phyloP scores from a whole-genome alignment of 1,139 yeast species.

The Candida albicans region DNA sequence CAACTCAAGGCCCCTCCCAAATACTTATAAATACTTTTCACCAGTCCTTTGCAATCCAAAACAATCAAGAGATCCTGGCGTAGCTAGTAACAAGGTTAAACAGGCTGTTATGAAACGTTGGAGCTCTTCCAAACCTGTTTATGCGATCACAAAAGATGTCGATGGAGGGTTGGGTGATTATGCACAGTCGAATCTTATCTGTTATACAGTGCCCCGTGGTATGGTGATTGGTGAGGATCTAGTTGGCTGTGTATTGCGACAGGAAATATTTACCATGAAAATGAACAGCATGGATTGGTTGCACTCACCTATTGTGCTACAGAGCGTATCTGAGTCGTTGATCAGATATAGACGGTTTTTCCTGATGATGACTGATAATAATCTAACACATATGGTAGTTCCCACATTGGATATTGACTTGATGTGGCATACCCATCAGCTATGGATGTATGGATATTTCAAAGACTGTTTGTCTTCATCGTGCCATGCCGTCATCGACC shows the following conservation, averaged over 20 bases:
- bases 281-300: constrained; percentile 34
- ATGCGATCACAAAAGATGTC: not conserved
- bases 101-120: not conserved
- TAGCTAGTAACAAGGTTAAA: not conserved
- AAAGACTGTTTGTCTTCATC: constrained; percentile 17
- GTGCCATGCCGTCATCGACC: constrained; percentile 16
- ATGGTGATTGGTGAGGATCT: constrained; percentile 28
- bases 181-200: constrained; percentile 20
- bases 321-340: constrained; percentile 21
- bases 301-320: constrained; percentile 20
- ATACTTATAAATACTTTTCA: constrained; percentile 13
- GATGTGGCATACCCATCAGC: constrained; percentile 43
- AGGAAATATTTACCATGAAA: constrained; percentile 30
- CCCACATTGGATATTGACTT: constrained; percentile 44
- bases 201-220: constrained; percentile 17
- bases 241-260: constrained; percentile 33
- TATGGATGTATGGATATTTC: constrained; percentile 26
- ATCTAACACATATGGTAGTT: constrained; percentile 19
- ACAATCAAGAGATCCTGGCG: constrained; percentile 1
- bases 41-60: not conserved
- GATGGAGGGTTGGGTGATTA: not conserved
- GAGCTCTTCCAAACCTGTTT: not conserved
- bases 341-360: constrained; percentile 29
- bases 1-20: constrained; percentile 16
- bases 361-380: constrained; percentile 16